These are phyloP conservation scores for Cryphonectria carpinicola DNA, from an alignment of 2,329 filamentous ascomycete genomes.

Conservation along the genomic window DNA sequence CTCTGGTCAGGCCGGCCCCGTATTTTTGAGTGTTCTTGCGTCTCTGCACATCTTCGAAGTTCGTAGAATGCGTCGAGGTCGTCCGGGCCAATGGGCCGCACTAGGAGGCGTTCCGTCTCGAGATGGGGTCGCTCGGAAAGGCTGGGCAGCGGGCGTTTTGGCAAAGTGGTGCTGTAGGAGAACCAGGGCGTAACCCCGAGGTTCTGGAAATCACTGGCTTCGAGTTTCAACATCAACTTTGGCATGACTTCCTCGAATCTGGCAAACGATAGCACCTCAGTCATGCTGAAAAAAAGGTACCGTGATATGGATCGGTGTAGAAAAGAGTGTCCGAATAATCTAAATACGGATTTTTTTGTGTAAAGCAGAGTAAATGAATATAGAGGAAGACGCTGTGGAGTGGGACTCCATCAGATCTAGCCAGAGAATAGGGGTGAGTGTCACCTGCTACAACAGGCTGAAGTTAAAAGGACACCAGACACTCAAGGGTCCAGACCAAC, in stretches of 20 bases:
- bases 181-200: conserved; percentile 20
- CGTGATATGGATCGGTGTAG: neutral
- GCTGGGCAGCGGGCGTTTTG: conserved; percentile 21
- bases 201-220: neutral
- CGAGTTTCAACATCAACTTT: neutral
- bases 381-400: neutral
- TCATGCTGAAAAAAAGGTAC: neutral
- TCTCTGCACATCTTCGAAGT: conserved; percentile 22
- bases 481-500: neutral
- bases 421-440: neutral
- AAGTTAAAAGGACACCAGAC: neutral
- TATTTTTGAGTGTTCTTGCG: conserved; percentile 20
- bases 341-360: neutral
- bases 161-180: conserved; percentile 18
- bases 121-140: conserved; percentile 15
- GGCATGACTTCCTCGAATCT: neutral
- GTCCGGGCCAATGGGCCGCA: conserved; percentile 22
- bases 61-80: conserved; percentile 29
- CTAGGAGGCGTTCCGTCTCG: conserved; percentile 27
- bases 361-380: neutral
- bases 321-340: neutral
- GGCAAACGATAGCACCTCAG: neutral
- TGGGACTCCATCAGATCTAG: neutral
- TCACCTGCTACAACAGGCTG: neutral
- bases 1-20: conserved; percentile 26